Conservation (phyloP, 225 moss, liverwort and hornwort genomes). For the Straminergon stramineum region DNA sequence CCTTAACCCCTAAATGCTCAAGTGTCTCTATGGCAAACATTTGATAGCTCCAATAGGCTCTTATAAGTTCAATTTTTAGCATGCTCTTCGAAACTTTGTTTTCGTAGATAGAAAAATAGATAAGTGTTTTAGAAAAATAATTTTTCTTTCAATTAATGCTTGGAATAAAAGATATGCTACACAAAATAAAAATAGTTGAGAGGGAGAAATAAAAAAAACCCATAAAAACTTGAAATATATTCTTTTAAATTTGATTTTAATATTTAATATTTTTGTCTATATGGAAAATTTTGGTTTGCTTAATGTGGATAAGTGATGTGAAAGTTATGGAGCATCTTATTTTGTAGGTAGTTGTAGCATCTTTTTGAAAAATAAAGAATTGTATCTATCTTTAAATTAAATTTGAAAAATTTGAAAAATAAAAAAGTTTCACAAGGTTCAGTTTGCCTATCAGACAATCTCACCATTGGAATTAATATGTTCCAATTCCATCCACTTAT, state of each 20-base stretch:
- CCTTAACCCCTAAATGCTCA: not conserved
- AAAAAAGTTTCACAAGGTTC: not conserved
- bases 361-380: not conserved
- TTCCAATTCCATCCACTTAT: not conserved
- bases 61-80: not conserved
- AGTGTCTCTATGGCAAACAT: rapidly evolving
- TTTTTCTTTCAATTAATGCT: not conserved
- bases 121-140: not conserved
- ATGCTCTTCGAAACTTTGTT: not conserved
- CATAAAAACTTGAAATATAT: not conserved
- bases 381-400: not conserved
- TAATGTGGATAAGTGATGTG: no score
- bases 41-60: rapidly evolving
- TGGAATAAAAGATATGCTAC: not conserved
- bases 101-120: no score
- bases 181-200: not conserved
- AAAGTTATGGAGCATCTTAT: not conserved
- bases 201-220: rapidly evolving
- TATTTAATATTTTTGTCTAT: not conserved
- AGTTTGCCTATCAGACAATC: not conserved
- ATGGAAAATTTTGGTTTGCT: no score
- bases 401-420: not conserved
- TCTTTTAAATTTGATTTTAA: not conserved
- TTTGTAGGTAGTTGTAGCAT: not conserved
- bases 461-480: not conserved